Percentiles rank a stretch among this genome's conserved stretches.
Evolutionary conservation across 352 stramenopile species (phyloP).

Genomic region (Pythium vanterpoolii): DNA sequence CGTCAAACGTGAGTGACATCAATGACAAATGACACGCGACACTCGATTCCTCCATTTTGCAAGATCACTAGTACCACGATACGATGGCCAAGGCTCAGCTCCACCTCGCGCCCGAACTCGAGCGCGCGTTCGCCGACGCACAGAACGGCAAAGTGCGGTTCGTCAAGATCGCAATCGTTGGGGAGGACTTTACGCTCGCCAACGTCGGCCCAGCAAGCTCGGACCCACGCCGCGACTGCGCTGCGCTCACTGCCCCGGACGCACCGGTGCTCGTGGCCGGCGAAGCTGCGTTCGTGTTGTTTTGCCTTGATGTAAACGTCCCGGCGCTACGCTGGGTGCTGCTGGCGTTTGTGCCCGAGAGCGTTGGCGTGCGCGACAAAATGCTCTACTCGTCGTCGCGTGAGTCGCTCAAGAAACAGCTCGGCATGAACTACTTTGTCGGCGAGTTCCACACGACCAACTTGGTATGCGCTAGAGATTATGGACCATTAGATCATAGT

Average conservation of each 20-base stretch:
- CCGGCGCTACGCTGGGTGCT: conserved; percentile 74
- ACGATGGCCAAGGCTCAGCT: conserved; percentile 67
- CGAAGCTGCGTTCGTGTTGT: conserved; percentile 70
- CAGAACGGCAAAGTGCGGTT: conserved; percentile 67
- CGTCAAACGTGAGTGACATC: background rate
- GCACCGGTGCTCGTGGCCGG: conserved; percentile 29
- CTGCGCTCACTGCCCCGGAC: conserved; percentile 11
- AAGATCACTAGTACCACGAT: background rate
- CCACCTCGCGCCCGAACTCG: conserved; percentile 53
- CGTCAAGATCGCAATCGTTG: conserved; percentile 62
- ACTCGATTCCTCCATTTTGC: background rate
- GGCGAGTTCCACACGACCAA: conserved; percentile 88
- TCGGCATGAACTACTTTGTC: conserved; percentile 89
- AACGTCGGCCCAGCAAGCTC: conserved; percentile 33
- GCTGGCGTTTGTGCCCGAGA: conserved; percentile 76
- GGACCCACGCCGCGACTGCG: conserved; percentile 43
- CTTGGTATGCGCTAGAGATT: conserved; percentile 27
- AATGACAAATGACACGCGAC: background rate
- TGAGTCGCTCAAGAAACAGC: conserved; percentile 88
- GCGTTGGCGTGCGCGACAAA: conserved; percentile 79
- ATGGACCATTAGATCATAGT: background rate
- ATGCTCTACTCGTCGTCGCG: conserved; percentile 92
- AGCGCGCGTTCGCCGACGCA: conserved; percentile 65
- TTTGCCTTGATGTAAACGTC: conserved; percentile 73
- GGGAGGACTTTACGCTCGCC: conserved; percentile 60